Evolutionary conservation across 1,139 yeast genomes (phyloP), one percentile per base, ranked within the genome.

Genomic region (Citeromyces hawaiiensis): DNA sequence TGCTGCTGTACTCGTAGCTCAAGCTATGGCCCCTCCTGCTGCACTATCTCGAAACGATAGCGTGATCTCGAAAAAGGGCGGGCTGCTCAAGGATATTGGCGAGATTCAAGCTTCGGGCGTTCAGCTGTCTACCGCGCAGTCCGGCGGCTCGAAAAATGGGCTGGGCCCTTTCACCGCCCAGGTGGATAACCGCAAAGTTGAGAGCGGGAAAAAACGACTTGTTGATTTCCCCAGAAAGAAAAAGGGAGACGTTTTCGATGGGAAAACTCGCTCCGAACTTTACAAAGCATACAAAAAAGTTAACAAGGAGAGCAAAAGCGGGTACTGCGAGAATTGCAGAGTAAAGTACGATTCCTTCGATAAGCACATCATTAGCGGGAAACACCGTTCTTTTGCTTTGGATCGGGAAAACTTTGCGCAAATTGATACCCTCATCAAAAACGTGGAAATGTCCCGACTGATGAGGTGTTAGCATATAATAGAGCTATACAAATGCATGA

Each of bases 291-390:
- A 52, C 48, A 52, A 42, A 65, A 50, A 45, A 50, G 44, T 47
- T 47, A 40, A 44, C 44, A 52, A 72, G 39, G 39, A 56, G 19
- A 31, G 34, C 18, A 40, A 59, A 34, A 70, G 78, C 2, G 94
- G 94, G 0, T 86, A 83, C 58, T 91, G 98, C 61, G 99, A 91
- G 55, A 93, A 91, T 57, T 91, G 99, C 58, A 70, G 93, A 29
- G 85, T 82, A 47, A 81, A 82, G 54, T 91, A 83, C 54, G 88
- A 83, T 40, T 73, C 75, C 49, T 80, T 88, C 53, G 83, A 77
- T 25, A 85, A 75, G 41, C 99, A 91, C 54, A 72, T 86, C 39
- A 54, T 55, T 27, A 69, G 86, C 18, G 73, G 72, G 38, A 74
- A 81, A 48, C 99, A 93, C 57, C 68, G 83, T 37, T 72, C 75